A percentile compares a stretch with the other conserved stretches of the same genome.
Conservation (phyloP, 2,329 filamentous ascomycete species). For the Fusarium sp. region DNA sequence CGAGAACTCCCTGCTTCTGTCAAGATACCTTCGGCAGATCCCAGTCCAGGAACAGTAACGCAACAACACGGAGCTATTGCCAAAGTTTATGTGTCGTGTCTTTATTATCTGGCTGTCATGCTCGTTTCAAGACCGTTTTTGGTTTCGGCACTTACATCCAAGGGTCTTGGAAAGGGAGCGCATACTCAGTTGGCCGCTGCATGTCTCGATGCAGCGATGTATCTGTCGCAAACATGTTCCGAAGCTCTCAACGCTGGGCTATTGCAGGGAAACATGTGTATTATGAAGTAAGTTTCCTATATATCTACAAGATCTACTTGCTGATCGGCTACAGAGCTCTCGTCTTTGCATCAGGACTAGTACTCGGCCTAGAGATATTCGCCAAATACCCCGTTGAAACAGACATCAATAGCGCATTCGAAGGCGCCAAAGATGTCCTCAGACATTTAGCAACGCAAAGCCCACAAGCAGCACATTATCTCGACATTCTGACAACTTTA, state of each 20-base stretch:
- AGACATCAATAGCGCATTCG: conserved; percentile 58
- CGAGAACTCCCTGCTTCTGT: conserved; percentile 51
- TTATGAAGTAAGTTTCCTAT: conserved; percentile 60
- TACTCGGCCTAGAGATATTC: conserved; percentile 66
- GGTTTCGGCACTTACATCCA: conserved; percentile 58
- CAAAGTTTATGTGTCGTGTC: conserved; percentile 63
- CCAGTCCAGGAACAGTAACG: neutral
- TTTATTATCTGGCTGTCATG: conserved; percentile 68
- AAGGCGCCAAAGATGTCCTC: conserved; percentile 59
- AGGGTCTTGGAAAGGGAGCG: conserved; percentile 35
- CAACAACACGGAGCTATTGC: conserved; percentile 52
- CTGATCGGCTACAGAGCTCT: conserved; percentile 51
- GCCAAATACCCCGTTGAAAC: conserved; percentile 56
- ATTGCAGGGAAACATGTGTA: conserved; percentile 64
- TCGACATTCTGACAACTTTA: conserved; percentile 61
- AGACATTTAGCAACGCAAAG: conserved; percentile 57
- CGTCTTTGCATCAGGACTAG: conserved; percentile 65
- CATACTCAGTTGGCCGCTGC: conserved; percentile 56
- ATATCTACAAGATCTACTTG: fast-evolving
- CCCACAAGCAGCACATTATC: conserved; percentile 66
- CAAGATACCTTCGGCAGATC: conserved; percentile 22
- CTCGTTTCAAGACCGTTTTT: conserved; percentile 65
- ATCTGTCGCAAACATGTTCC: conserved; percentile 62
- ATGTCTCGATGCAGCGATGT: conserved; percentile 64
- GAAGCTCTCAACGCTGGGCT: conserved; percentile 56